Evolutionary conservation across 768 basidiomycete species (phyloP).

Genomic region (Brasilioporus rufonigricans): DNA sequence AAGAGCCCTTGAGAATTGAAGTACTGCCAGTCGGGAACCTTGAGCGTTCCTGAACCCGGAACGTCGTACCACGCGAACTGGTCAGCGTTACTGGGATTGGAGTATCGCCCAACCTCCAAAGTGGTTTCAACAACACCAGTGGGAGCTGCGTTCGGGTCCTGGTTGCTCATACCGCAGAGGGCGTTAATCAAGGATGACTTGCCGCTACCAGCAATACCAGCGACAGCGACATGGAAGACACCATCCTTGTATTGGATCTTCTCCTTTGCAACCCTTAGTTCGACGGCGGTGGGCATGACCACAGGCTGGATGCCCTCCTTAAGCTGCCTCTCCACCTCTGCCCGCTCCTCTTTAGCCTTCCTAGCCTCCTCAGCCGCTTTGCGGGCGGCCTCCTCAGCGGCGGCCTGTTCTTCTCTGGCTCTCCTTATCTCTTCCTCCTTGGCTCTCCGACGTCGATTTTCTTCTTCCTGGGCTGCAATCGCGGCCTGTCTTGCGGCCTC

Average conservation of each 20-base stretch:
- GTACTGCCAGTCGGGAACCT: conserved; percentile 37
- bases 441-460: conserved; percentile 19
- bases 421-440: conserved; percentile 20
- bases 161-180: conserved; percentile 31
- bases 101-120: conserved; percentile 27
- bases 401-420: conserved; percentile 15
- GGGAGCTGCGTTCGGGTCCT: conserved; percentile 26
- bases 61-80: conserved; percentile 38
- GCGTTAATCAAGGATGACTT: conserved; percentile 34
- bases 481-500: conserved; percentile 25
- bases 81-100: conserved; percentile 22
- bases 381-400: conserved; percentile 25
- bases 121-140: conserved; percentile 37
- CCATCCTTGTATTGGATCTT: conserved; percentile 29
- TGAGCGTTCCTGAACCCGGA: conserved; percentile 37
- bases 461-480: conserved; percentile 25
- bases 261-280: conserved; percentile 24
- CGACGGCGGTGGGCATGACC: conserved; percentile 28
- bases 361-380: conserved; percentile 22
- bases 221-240: conserved; percentile 29
- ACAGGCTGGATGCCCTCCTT: conserved; percentile 30
- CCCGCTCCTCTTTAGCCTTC: conserved; percentile 18
- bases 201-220: conserved; percentile 31
- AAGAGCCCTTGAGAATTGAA: conserved; percentile 39
- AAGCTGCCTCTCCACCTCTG: conserved; percentile 23